Evolutionary conservation across 371 early-diverging fungal genomes (phyloP).

Genomic region (Haplosporangium sp.): DNA sequence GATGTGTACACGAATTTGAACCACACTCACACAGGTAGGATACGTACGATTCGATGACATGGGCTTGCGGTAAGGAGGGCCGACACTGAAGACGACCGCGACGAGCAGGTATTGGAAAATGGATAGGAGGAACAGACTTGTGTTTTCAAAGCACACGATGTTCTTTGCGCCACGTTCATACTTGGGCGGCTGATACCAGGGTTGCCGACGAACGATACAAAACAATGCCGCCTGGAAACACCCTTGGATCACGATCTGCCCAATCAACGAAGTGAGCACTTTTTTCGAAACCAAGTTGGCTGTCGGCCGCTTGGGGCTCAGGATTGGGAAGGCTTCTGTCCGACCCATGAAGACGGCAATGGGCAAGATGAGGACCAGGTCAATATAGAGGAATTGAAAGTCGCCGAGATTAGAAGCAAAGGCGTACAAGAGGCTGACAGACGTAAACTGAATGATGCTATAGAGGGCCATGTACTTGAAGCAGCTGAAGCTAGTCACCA

Average conservation of each 20-base stretch:
- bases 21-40: background rate
- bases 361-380: constrained; percentile 90
- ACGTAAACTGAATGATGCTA: constrained; percentile 89
- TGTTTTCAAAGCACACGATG: constrained; percentile 86
- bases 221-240: constrained; percentile 83
- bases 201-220: constrained; percentile 73
- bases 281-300: constrained; percentile 92
- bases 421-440: constrained; percentile 88
- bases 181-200: constrained; percentile 71
- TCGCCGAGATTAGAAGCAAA: constrained; percentile 91
- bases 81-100: constrained; percentile 93
- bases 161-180: constrained; percentile 77
- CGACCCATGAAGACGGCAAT: constrained; percentile 91
- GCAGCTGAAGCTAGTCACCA: constrained; percentile 97
- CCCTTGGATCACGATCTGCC: constrained; percentile 86
- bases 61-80: constrained; percentile 92
- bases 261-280: constrained; percentile 90
- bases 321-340: constrained; percentile 81
- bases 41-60: constrained; percentile 79
- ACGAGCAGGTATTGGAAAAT: constrained; percentile 93
- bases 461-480: constrained; percentile 98
- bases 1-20: background rate
- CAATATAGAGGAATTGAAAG: constrained; percentile 93
- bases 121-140: constrained; percentile 87
- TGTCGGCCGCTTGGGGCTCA: constrained; percentile 88